Base-by-base conservation (phyloP, 768 basidiomycete genomes). In the Termitomyces sp. region DNA sequence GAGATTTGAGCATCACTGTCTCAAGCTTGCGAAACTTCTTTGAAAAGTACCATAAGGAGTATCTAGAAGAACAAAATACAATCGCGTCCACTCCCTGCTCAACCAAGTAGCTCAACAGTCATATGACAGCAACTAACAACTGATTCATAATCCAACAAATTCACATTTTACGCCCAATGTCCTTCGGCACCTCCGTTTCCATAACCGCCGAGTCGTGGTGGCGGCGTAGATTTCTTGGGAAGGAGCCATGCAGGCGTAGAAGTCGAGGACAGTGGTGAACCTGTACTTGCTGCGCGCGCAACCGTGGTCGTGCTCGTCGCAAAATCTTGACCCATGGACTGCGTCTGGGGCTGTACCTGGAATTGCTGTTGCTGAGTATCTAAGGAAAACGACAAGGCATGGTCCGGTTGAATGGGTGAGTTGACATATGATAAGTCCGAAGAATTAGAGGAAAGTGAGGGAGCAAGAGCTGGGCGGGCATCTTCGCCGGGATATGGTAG, bases 241-340 rank as follows among this genome's bases (percentile, higher is more conserved):
- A 80, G 59, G 1, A 79, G 74, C 79, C 79, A 80, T 39, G 76
- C 69, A 9, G 78, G 78, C n/a, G 67, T 49, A n/a, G 42, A 52
- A 39, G 39, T 42, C 12, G 53, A 3, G 18, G 29, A 18, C n/a
- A 29, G 32, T 1, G 44, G 18, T 27, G 31, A 37, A 14, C 36
- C 46, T 14, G n/a, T 27, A 32, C 55, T 26, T 14, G 46, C n/a
- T 20, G n/a, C 24, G 5, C 12, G 26, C 13, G 31, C 34, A 37
- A 36, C 34, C 13, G 44, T 12, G 32, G 2, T 22, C 27, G 20
- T 4, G 4, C 18, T 56, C 22, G 18, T 18, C 14, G 37, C 36
- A 6, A 36, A 5, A 16, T 37, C 46, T 26, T 41, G 51, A 14
- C 1, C 36, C 12, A 39, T 12, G 26, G 37, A 3, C 50, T 24